Evolutionary conservation across 345 rosid genomes (phyloP).

Genomic region (Syzygium aromaticum): DNA sequence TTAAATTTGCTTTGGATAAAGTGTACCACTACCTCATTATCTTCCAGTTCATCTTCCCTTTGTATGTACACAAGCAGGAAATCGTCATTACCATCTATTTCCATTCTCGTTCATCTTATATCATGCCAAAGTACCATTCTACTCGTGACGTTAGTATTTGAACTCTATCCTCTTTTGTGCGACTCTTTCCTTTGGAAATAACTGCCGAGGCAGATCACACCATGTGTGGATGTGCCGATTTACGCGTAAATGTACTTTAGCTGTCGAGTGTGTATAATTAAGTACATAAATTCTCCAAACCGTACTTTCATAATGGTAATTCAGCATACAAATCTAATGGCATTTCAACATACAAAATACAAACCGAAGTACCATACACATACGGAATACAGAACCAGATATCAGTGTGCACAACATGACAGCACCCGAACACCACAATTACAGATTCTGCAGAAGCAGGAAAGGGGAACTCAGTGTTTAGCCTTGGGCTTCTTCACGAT

Average conservation of each 20-base stretch:
- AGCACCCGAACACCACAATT: neutral
- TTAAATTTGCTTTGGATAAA: neutral
- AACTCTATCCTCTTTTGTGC: neutral
- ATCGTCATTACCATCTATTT: neutral
- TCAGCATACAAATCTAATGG: neutral
- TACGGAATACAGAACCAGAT: neutral
- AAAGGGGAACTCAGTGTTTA: constrained; percentile 25
- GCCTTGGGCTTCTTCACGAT: constrained; percentile 87
- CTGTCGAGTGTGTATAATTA: neutral
- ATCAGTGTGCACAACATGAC: neutral
- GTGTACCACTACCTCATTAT: neutral
- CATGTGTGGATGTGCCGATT: neutral
- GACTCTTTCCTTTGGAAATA: neutral
- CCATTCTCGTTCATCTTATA: neutral
- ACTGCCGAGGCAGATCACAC: neutral
- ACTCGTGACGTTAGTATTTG: neutral
- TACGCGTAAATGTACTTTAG: neutral
- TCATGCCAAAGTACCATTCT: neutral
- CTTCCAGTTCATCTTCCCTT: neutral
- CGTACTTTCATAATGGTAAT: neutral
- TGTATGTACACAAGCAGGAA: neutral
- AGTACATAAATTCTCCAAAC: neutral
- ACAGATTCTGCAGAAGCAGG: neutral
- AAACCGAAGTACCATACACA: neutral
- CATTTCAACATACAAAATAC: neutral